phyloP scores from a whole-genome alignment of 345 rosid species.

The Sonneratia caseolaris region DNA sequence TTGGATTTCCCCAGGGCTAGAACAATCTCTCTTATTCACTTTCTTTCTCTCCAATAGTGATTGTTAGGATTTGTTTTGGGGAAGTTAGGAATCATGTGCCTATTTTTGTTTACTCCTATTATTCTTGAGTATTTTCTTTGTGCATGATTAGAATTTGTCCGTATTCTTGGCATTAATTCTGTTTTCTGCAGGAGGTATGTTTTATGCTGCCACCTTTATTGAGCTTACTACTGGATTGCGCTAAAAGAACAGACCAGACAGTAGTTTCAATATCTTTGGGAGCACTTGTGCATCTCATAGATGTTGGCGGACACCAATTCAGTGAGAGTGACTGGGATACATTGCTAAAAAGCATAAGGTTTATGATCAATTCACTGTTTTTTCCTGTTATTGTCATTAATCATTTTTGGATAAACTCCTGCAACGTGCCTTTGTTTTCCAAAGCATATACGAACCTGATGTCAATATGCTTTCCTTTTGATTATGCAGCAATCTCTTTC shows the following conservation, averaged over 20 bases:
- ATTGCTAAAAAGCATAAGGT: conserved; percentile 96
- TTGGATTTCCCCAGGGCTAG: not conserved
- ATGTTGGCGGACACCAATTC: conserved; percentile 98
- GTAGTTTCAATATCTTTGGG: conserved; percentile 95
- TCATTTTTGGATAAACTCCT: not conserved
- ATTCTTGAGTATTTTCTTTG: too few species aligned
- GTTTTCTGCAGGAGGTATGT: conserved; percentile 71
- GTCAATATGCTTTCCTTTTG: not conserved
- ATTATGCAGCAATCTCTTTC: not conserved
- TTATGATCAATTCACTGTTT: not conserved
- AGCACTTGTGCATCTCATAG: conserved; percentile 94
- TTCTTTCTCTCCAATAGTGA: not conserved
- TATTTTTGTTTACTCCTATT: too few species aligned
- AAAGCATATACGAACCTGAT: not conserved
- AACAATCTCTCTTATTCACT: not conserved
- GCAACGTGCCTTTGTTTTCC: not conserved
- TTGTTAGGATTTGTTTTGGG: not conserved
- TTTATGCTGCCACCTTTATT: conserved; percentile 96
- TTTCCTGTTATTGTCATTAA: not conserved
- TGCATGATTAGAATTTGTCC: not conserved
- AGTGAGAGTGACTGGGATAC: conserved; percentile 94
- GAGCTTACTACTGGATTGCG: conserved; percentile 89
- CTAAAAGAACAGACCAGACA: conserved; percentile 91
- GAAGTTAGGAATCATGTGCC: not conserved
- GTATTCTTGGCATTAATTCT: not conserved